These are phyloP conservation scores for Bimuria novae-zelandiae DNA, from an alignment of 2,329 filamentous ascomycete genomes.

Conservation along the genomic window DNA sequence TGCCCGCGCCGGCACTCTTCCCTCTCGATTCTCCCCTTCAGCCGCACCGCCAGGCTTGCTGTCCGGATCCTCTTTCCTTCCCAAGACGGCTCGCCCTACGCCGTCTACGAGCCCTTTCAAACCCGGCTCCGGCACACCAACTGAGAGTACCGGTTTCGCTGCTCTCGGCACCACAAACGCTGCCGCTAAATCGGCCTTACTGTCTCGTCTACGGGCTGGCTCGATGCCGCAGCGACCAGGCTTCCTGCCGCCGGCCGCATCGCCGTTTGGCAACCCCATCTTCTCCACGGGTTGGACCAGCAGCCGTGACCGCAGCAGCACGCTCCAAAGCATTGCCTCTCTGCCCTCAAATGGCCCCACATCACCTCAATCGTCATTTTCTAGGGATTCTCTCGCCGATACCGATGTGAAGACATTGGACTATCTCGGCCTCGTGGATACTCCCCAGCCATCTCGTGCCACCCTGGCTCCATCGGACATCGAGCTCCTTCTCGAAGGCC, in stretches of 20 bases:
- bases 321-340: conserved; percentile 86
- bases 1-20: conserved; percentile 91
- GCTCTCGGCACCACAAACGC: conserved; percentile 51
- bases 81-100: conserved; percentile 82
- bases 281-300: conserved; percentile 86
- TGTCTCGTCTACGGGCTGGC: conserved; percentile 86
- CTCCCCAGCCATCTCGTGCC: conserved; percentile 78
- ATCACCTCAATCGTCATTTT: conserved; percentile 85
- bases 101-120: conserved; percentile 89
- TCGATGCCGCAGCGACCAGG: conserved; percentile 90
- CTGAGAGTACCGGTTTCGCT: conserved; percentile 48
- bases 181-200: conserved; percentile 69
- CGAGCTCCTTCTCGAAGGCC: conserved; percentile 56
- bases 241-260: conserved; percentile 59
- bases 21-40: conserved; percentile 86
- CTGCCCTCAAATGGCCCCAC: conserved; percentile 84
- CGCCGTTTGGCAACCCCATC: conserved; percentile 84
- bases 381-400: conserved; percentile 81
- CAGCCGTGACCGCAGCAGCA: conserved; percentile 81
- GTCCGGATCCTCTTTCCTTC: conserved; percentile 57
- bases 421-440: conserved; percentile 93
- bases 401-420: conserved; percentile 92
- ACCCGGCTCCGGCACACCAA: conserved; percentile 56
- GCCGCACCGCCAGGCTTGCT: conserved; percentile 66
- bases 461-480: conserved; percentile 68